phyloP scores from a whole-genome alignment of 129 eudicot genomes.

The Smallanthus sonchifolius region DNA sequence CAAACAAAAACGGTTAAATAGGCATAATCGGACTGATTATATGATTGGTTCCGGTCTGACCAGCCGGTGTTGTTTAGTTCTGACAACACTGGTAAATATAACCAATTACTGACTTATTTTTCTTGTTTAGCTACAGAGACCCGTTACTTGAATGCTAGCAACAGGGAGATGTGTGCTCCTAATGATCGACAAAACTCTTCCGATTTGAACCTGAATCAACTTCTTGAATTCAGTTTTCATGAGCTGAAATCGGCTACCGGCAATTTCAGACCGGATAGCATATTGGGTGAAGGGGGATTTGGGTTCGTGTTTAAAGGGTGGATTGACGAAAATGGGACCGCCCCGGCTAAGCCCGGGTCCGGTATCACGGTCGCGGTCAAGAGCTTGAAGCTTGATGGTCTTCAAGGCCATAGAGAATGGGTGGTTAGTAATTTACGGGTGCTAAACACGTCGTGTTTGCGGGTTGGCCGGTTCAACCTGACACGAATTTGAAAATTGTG shows the following conservation, averaged over 20 bases:
- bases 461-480: too few relatives aligned
- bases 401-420: constrained; percentile 99
- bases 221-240: constrained; percentile 69
- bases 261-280: constrained; percentile 91
- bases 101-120: background rate
- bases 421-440: constrained; percentile 53
- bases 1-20: too few relatives aligned
- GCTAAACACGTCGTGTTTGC: too few relatives aligned
- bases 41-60: too few relatives aligned
- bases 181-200: constrained; percentile 60
- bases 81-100: too few relatives aligned
- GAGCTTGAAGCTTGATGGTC: constrained; percentile 91
- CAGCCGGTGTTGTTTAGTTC: too few relatives aligned
- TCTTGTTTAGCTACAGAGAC: constrained; percentile 70
- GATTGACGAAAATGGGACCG: constrained; percentile 92
- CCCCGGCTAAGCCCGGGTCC: constrained; percentile 90
- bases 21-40: too few relatives aligned
- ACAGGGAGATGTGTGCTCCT: constrained; percentile 87
- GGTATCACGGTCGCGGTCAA: constrained; percentile 94
- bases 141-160: constrained; percentile 90
- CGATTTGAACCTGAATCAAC: constrained; percentile 38
- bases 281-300: constrained; percentile 93
- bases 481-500: too few relatives aligned
- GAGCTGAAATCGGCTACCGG: constrained; percentile 91
- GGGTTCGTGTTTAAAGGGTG: constrained; percentile 93